These are phyloP conservation scores for Ceratocystiopsis sp. DNA, from an alignment of 2,329 filamentous ascomycete genomes.

Conservation along the genomic window DNA sequence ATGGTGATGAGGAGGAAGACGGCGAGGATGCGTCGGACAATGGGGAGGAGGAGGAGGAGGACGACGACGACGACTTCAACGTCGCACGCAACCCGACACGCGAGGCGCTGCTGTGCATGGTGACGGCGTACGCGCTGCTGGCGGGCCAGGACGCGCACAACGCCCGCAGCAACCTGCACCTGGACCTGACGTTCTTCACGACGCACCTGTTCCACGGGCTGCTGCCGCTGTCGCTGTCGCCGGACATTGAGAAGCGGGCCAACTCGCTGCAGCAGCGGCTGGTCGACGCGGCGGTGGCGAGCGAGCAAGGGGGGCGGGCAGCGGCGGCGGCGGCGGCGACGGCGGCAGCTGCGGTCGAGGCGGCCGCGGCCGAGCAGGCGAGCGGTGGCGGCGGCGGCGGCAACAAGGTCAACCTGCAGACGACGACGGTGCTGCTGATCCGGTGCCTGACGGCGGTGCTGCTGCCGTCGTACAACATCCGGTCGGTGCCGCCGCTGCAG, in stretches of 20 bases:
- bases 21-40: conserved; percentile 25
- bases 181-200: conserved; percentile 91
- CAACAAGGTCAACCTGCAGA: conserved; percentile 78
- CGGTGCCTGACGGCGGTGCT: conserved; percentile 72
- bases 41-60: conserved; percentile 24
- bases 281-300: conserved; percentile 25
- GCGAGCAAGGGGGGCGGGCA: not conserved
- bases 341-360: conserved; percentile 12
- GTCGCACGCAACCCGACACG: conserved; percentile 57
- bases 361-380: conserved; percentile 1
- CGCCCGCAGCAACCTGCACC: conserved; percentile 61
- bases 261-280: conserved; percentile 58
- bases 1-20: conserved; percentile 25
- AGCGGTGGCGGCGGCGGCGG: conserved; percentile 17
- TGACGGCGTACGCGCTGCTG: conserved; percentile 90
- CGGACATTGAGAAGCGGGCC: conserved; percentile 68
- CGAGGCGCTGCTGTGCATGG: conserved; percentile 82
- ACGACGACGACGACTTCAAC: conserved; percentile 30
- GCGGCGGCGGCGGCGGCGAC: conserved; percentile 7
- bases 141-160: conserved; percentile 86
- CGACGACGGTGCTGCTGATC: conserved; percentile 80
- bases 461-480: conserved; percentile 55
- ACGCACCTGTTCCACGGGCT: conserved; percentile 83
- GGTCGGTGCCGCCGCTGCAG: conserved; percentile 61
- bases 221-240: conserved; percentile 58